Evolutionary conservation across 1,284 basidiomycete genomes (phyloP).

Genomic region (Austropuccinia psidii): DNA sequence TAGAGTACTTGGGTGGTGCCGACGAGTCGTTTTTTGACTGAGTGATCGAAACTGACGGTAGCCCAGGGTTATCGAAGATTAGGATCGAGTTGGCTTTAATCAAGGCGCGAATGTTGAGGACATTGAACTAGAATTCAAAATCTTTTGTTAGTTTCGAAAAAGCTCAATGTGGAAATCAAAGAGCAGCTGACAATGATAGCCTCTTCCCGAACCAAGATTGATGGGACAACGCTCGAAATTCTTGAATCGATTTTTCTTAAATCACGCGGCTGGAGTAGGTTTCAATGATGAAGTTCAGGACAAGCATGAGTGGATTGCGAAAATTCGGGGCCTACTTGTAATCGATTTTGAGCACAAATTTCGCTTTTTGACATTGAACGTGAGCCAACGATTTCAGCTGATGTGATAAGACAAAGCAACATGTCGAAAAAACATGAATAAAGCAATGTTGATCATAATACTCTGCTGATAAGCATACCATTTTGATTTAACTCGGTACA

Average conservation of each 20-base stretch:
- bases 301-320: constrained; percentile 24
- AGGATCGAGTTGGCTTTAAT: constrained; percentile 88
- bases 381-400: neutral
- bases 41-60: constrained; percentile 41
- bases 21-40: neutral
- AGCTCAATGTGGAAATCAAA: neutral
- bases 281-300: constrained; percentile 17
- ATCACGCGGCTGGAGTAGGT: constrained; percentile 69
- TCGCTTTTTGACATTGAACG: constrained; percentile 57
- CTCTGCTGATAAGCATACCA: neutral
- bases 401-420: neutral
- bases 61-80: constrained; percentile 83
- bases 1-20: neutral
- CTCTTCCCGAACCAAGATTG: constrained; percentile 78
- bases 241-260: constrained; percentile 92
- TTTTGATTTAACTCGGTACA: constrained; percentile 14
- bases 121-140: constrained; percentile 60
- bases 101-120: constrained; percentile 85
- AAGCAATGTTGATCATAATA: neutral
- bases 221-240: constrained; percentile 86
- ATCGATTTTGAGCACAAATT: constrained; percentile 73
- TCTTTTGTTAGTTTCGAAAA: neutral
- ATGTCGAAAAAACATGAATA: neutral
- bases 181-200: constrained; percentile 64
- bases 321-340: constrained; percentile 61